phyloP scores from a whole-genome alignment of 768 basidiomycete species.

The Neoboletus brunneissimus region DNA sequence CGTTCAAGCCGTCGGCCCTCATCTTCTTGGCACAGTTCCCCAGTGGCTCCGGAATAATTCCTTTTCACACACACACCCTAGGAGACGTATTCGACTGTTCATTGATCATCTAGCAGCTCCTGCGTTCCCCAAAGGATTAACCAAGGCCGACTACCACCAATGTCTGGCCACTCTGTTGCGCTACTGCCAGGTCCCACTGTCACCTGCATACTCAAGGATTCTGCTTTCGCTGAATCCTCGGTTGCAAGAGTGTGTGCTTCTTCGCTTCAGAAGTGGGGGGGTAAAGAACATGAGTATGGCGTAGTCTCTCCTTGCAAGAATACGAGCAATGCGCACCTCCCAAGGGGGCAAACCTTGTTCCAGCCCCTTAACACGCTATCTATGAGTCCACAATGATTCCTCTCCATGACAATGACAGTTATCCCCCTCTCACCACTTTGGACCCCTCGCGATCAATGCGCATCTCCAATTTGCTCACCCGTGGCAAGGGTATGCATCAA shows the following conservation, averaged over 20 bases:
- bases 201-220: background rate
- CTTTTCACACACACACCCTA: constrained; percentile 28
- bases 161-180: background rate
- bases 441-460: constrained; percentile 19
- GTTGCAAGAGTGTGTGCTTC: background rate
- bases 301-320: background rate
- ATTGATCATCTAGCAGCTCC: constrained; percentile 24
- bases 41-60: constrained; percentile 11
- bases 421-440: constrained; percentile 15
- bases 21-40: constrained; percentile 5
- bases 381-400: constrained; percentile 11
- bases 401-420: constrained; percentile 14
- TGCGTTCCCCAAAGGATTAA: constrained; percentile 19
- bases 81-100: constrained; percentile 6
- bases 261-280: constrained; percentile 9
- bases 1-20: constrained; percentile 1
- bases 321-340: background rate
- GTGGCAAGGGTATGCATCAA: constrained; percentile 17
- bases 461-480: constrained; percentile 24
- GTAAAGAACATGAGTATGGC: constrained; percentile 21
- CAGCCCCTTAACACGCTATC: constrained; percentile 8
- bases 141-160: constrained; percentile 20
- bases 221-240: background rate
- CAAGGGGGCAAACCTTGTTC: background rate
- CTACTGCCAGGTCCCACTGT: background rate